Conservation (phyloP, 2,329 filamentous ascomycete species). For the Aspergillus versicolor region DNA sequence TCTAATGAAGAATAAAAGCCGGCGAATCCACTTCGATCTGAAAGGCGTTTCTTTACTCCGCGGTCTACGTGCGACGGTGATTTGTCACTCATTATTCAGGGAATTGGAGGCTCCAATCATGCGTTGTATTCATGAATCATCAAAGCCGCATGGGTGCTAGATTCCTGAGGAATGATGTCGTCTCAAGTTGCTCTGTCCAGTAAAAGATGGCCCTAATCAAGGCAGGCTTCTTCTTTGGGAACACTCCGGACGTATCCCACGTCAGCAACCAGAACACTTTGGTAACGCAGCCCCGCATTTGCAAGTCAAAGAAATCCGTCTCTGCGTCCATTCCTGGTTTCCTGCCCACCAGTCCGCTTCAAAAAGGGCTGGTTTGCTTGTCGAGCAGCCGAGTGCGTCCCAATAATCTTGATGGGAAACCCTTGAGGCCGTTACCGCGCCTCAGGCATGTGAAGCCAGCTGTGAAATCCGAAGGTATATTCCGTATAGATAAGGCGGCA, state of each 20-base stretch:
- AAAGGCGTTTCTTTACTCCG: slow-evolving; percentile 2
- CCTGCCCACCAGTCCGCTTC: neutral
- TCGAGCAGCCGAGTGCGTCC: neutral
- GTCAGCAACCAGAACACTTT: neutral
- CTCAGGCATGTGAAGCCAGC: neutral
- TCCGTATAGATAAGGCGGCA: neutral
- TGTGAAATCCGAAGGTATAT: neutral
- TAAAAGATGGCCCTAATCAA: neutral
- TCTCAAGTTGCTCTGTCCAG: neutral
- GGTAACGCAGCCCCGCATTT: neutral
- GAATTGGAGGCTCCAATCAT: neutral
- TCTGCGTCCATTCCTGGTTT: neutral
- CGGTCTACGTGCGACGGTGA: neutral
- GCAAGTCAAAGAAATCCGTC: neutral
- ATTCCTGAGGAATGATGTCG: neutral
- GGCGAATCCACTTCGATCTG: neutral
- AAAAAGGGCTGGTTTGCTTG: neutral
- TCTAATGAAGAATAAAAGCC: neutral
- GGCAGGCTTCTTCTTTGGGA: neutral
- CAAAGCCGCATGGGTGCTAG: neutral
- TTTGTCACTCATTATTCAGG: neutral
- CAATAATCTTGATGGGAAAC: neutral
- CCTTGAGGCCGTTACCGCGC: neutral
- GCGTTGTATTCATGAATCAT: neutral
- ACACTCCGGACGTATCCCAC: neutral